Evolutionary conservation across 1,139 yeast genomes (phyloP).

Genomic region (Suhomyces panamericanus): DNA sequence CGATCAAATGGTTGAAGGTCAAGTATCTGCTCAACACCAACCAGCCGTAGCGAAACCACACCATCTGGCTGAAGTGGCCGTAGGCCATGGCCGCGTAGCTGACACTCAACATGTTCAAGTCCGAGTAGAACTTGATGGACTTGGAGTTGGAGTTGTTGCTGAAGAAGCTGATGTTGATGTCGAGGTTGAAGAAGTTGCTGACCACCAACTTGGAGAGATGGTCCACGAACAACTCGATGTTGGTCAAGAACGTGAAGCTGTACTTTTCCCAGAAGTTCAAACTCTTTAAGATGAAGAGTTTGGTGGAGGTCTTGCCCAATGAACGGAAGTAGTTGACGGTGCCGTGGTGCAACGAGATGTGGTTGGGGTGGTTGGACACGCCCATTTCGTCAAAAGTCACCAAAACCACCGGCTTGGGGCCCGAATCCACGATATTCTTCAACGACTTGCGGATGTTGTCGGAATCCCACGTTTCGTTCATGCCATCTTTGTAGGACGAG

Average conservation of each 20-base stretch:
- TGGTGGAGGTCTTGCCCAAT: slow-evolving; percentile 10
- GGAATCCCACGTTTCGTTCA: slow-evolving; percentile 67
- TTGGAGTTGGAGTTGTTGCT: slow-evolving; percentile 22
- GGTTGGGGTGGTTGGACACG: slow-evolving; percentile 85
- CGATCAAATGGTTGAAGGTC: slow-evolving; percentile 67
- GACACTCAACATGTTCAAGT: slow-evolving; percentile 58
- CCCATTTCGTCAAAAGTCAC: slow-evolving; percentile 84
- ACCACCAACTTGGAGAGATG: slow-evolving; percentile 33
- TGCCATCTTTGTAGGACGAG: slow-evolving; percentile 65
- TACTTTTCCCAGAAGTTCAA: slow-evolving; percentile 53
- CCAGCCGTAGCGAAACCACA: slow-evolving; percentile 96
- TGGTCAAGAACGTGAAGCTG: slow-evolving; percentile 50
- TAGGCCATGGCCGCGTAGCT: slow-evolving; percentile 75
- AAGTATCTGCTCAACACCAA: slow-evolving; percentile 70
- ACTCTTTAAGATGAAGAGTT: slow-evolving; percentile 43
- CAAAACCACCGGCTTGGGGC: slow-evolving; percentile 38
- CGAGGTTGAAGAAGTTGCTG: slow-evolving; percentile 35
- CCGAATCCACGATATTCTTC: slow-evolving; percentile 18
- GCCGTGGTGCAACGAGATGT: slow-evolving; percentile 64
- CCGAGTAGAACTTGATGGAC: slow-evolving; percentile 47
- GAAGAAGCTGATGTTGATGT: slow-evolving; percentile 45
- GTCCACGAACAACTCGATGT: slow-evolving; percentile 42
- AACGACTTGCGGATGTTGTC: slow-evolving; percentile 38
- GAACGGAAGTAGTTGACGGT: slow-evolving; percentile 35
- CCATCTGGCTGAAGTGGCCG: slow-evolving; percentile 89